Percentiles rank a stretch among this genome's conserved stretches.
These are phyloP conservation scores for Fusarium sp. DNA, from an alignment of 2,329 filamentous ascomycete genomes.

Conservation along the genomic window DNA sequence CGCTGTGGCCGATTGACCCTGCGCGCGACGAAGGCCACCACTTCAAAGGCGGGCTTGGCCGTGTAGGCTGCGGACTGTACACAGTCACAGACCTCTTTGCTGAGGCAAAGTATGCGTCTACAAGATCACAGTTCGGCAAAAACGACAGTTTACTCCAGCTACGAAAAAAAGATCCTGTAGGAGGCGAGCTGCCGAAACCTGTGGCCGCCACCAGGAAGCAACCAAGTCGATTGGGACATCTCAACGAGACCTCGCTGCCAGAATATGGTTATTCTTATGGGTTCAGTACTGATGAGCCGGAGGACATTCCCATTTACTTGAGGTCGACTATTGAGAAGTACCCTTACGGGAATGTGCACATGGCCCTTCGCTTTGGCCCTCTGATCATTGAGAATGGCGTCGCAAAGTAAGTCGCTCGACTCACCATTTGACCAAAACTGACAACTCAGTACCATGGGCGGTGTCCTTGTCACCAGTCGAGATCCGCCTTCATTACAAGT, in stretches of 20 bases:
- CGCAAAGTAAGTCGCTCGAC: constrained; percentile 44
- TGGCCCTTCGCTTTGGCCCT: constrained; percentile 51
- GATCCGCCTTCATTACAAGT: constrained; percentile 39
- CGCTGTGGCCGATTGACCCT: constrained; percentile 34
- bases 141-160: constrained; percentile 17
- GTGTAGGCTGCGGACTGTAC: constrained; percentile 11
- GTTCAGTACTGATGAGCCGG: constrained; percentile 12
- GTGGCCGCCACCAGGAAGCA: background rate
- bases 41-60: constrained; percentile 11
- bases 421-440: background rate
- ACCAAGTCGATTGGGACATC: constrained; percentile 8
- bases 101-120: constrained; percentile 39
- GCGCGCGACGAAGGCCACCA: constrained; percentile 7
- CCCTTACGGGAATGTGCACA: constrained; percentile 50
- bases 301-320: constrained; percentile 45
- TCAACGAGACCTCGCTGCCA: constrained; percentile 4
- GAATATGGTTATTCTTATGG: constrained; percentile 38
- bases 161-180: background rate
- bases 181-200: background rate
- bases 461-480: constrained; percentile 41
- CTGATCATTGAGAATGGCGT: constrained; percentile 53
- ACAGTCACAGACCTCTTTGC: constrained; percentile 31
- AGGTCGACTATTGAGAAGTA: constrained; percentile 42
- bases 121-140: constrained; percentile 2
- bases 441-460: constrained; percentile 31